Base-by-base conservation (phyloP, 2,329 filamentous ascomycete genomes). In the Aspergillus fischeri region DNA sequence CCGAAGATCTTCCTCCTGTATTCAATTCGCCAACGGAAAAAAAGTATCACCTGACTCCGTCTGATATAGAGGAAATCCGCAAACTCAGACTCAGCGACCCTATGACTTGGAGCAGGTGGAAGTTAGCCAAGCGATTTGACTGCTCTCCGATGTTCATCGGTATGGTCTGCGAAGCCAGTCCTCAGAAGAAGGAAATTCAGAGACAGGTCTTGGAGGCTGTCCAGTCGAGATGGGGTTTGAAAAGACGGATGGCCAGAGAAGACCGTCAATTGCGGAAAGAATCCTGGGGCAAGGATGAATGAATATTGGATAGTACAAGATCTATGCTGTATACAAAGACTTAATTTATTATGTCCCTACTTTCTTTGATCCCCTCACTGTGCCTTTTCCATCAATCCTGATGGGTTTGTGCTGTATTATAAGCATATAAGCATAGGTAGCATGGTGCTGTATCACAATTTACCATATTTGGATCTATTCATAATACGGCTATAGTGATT, bases 81-180 rank as follows among this genome's bases (percentile, higher is more conserved):
- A 66, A 66, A 44, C 73, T 89, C 53, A 75, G 86, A 49, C 65
- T 70, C 29, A 74, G 74, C 56, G 82, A 88, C 63, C 85, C 85
- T 6, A 74, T 78, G 60, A 75, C 74, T 57, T 88, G 86, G 84
- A 87, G 83, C 49, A 71, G 84, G 49, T 77, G 78, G 56, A 79
- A 78, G 65, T 69, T 89, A 61, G 85, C 86, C 42, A 81, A 85
- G 70, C 82, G 81, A 67, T 89, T 86, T 68, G 79, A 81, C 5
- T 88, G 85, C 71, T 84, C 80, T 55, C 77, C 82, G 56, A 80
- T 87, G 52, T 88, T 88, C 63, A 80, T 87, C 49, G 81, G 81
- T 9, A 77, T 86, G 75, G 81, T 85, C 55, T 82, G 80, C 52
- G 76, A 81, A 60, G 82, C 81, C 29, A 80, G 80, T 58, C 71